Conservation (phyloP, 2,329 filamentous ascomycete genomes). For the Graphiopsis chlorocephala region DNA sequence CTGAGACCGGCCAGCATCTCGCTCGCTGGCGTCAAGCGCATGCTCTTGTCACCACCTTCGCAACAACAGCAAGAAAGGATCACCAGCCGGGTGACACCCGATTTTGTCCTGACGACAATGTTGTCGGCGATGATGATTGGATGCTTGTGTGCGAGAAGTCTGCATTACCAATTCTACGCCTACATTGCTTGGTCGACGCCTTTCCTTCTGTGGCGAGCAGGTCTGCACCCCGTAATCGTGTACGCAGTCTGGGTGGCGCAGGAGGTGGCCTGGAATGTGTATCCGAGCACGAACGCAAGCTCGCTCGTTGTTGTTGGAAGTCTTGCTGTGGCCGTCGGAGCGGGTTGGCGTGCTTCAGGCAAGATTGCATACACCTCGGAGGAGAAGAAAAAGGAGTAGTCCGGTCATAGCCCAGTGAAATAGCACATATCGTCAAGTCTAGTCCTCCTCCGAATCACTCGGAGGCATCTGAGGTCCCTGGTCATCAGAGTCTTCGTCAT, state of each 20-base stretch:
- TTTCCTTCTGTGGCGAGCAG: slow-evolving; percentile 78
- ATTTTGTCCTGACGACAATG: slow-evolving; percentile 73
- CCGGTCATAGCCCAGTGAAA: neutral
- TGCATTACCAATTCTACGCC: slow-evolving; percentile 95
- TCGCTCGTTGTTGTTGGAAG: slow-evolving; percentile 67
- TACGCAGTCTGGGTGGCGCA: slow-evolving; percentile 72
- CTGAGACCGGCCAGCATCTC: slow-evolving; percentile 63
- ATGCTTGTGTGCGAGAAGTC: slow-evolving; percentile 77
- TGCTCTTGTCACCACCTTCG: slow-evolving; percentile 46
- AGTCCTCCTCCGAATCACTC: slow-evolving; percentile 31
- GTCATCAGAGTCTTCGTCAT: slow-evolving; percentile 70
- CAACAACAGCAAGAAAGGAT: slow-evolving; percentile 56
- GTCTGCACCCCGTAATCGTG: slow-evolving; percentile 64
- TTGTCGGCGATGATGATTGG: slow-evolving; percentile 75
- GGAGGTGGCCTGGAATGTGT: slow-evolving; percentile 93
- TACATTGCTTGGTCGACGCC: slow-evolving; percentile 89
- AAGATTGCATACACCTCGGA: neutral
- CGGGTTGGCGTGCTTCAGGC: slow-evolving; percentile 49
- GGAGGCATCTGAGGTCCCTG: slow-evolving; percentile 41
- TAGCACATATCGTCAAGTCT: neutral
- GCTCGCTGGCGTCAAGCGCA: slow-evolving; percentile 53
- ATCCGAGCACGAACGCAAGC: slow-evolving; percentile 70
- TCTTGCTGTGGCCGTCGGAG: slow-evolving; percentile 64
- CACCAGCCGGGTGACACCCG: slow-evolving; percentile 60
- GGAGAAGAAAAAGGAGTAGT: neutral